These are phyloP conservation scores for Calophaca sinica DNA, from an alignment of 306 rosid genomes.

Conservation along the genomic window DNA sequence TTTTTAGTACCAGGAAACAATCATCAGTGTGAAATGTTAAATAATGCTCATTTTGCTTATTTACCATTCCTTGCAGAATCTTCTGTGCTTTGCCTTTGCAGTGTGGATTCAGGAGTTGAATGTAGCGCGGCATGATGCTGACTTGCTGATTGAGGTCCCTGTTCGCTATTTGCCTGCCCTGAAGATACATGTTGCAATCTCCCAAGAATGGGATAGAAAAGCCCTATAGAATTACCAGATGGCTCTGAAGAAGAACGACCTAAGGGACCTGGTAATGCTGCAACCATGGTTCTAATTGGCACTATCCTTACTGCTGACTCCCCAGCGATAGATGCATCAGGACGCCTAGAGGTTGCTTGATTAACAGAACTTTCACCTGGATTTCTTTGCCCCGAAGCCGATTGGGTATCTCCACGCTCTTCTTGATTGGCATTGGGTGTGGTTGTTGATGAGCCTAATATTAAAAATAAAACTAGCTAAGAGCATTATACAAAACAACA, in stretches of 20 bases:
- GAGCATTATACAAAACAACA: conserved; percentile 29
- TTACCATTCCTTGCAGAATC: conserved; percentile 82
- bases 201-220: conserved; percentile 88
- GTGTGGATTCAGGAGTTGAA: conserved; percentile 51
- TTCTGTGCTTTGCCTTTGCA: conserved; percentile 59
- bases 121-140: conserved; percentile 58
- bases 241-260: conserved; percentile 72
- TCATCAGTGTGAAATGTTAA: conserved; percentile 27
- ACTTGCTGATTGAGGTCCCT: conserved; percentile 64
- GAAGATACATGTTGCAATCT: conserved; percentile 76
- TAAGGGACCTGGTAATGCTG: conserved; percentile 73
- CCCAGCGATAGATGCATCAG: conserved; percentile 64
- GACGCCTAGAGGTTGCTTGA: conserved; percentile 64
- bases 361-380: conserved; percentile 64
- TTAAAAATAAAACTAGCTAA: conserved; percentile 36
- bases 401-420: conserved; percentile 63
- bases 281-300: conserved; percentile 91
- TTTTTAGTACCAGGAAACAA: conserved; percentile 30
- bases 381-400: conserved; percentile 68
- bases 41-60: conserved; percentile 19
- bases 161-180: conserved; percentile 64
- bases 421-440: conserved; percentile 63
- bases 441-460: conserved; percentile 70
- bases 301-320: conserved; percentile 80
- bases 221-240: conserved; percentile 77